Base-by-base conservation (phyloP, 1,139 yeast species). In the Nadsonia starkeyi-henricii region DNA sequence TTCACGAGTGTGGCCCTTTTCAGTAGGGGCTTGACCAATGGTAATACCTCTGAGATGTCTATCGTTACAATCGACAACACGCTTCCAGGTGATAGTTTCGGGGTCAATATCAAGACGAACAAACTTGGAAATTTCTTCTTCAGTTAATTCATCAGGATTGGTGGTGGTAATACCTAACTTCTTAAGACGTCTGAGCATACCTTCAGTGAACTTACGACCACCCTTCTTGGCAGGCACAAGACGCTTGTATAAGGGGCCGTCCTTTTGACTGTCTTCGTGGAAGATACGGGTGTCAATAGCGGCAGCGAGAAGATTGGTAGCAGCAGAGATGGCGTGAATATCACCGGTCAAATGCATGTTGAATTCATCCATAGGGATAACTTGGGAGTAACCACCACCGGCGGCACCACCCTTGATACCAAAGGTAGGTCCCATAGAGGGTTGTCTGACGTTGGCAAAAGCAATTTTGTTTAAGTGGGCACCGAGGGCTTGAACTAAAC, bases 331-430 rank as follows among this genome's bases (percentile, higher is more conserved):
- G 49, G 98, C 98, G 66, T 91, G 98, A 59, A 91, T 91, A 66
- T 91, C 98, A 64, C 98, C 98, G 48, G 98, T 91, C 57, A 91
- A 78, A 67, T 91, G 98, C 88, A 91, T 79, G 72, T 91, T 91
- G 75, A 91, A 91, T 68, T 91, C 97, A 67, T 91, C 97, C 98
- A 91, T 91, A 55, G 98, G 98, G 62, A 91, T 88, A 45, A 91
- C 97, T 70, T 91, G 97, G 7, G 97, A 81, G 69, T 89, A 91
- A 53, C 98, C 98, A 64, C 98, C 98, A 62, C 98, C 98, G 20
- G 98, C 97, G 53, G 98, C 98, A 68, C 97, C 98, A 66, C 97
- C 97, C 68, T 89, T 91, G 62, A 91, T 85, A 67, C 98, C 98
- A 62, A 91, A 91, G 20, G 97, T 89, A 52, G 98, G 98, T 48